Evolutionary conservation across 176 grass and related monocot species (phyloP).

Genomic region (bread wheat (Triticum aestivum)): IWGSC_CS_RefSeq_v2.1 NC_057794.1:427584513-427585012

Average conservation of each 20-base stretch:
- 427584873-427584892: constrained; percentile 78
- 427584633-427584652: background rate
- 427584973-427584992: background rate
- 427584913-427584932: constrained; percentile 67
- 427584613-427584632: background rate
- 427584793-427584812: background rate
- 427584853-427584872: constrained; percentile 93
- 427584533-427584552: constrained; percentile 82
- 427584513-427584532: constrained; percentile 83
- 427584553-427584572: constrained; percentile 11
- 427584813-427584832: constrained; percentile 63
- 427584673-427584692: background rate
- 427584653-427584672: background rate
- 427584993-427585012: background rate
- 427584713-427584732: background rate
- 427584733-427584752: background rate
- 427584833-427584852: constrained; percentile 97
- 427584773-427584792: background rate
- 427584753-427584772: constrained; percentile 6
- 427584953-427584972: background rate
- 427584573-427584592: background rate
- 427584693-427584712: background rate
- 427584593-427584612: constrained; percentile 6
- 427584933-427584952: background rate
- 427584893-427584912: constrained; percentile 98